Evolutionary conservation across 805 yeast species (phyloP), one percentile per base, ranked within the genome.

Genomic region (Millerozyma miso): DNA sequence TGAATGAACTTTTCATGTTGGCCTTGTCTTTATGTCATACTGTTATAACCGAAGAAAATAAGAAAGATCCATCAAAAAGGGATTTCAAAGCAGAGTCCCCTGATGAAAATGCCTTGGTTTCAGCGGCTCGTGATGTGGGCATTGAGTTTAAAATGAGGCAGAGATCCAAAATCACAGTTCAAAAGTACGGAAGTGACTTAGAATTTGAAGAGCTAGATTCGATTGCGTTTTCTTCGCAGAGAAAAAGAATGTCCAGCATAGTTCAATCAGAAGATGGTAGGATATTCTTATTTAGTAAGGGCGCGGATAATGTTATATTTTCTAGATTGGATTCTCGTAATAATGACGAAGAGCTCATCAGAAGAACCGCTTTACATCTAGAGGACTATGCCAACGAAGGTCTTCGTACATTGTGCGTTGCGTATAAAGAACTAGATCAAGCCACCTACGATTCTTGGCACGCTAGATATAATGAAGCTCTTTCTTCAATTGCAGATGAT

Each of bases 241-340:
- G 95, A 53, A 85, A 85, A 64, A 73, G 93, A 57, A 86, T 86
- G 93, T 77, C 88, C n/a, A 76, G 82, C 42, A 69, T 85, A 44
- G 65, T 83, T n/a, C 71, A 69, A 42, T 59, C 72, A 1, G 65
- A 68, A 2, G 69, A 66, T 10, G 62, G 57, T 10, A 65, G 63
- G 31, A 66, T 78, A 23, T 55, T 79, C 15, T 62, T 85, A 45
- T 66, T 77, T 44, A 60, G 77, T 41, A 85, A 85, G 54, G 95
- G 95, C 52, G 95, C 95, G 1, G 95, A 85, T 59, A 81, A 77
- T 49, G 80, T 82, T 7, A 82, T 85, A 44, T 80, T 72, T 57
- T 63, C 54, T 48, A 52, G 70, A 42, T 60, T 70, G 35, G 52
- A 50, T 23, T 69, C 73, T 33, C 49, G 48, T 5, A 54, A 56